Evolutionary conservation across 139 green algal species (phyloP).

Genomic region (Coelastrella sp.): DNA sequence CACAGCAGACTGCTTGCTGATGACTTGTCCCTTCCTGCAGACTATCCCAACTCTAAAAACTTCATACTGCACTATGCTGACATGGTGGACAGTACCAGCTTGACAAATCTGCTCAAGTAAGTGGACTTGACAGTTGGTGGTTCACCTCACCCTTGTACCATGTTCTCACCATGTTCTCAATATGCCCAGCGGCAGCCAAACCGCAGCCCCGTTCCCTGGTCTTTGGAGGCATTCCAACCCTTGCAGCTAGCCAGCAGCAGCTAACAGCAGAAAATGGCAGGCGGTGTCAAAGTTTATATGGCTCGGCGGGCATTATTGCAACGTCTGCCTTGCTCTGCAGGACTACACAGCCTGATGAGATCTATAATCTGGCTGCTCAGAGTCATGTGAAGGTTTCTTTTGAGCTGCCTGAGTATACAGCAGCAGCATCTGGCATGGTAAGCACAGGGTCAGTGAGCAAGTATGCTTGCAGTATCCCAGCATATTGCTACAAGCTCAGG

Average conservation of each 20-base stretch:
- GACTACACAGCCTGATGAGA: conserved; percentile 68
- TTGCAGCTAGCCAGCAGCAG: too few species aligned
- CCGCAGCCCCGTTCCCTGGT: not conserved
- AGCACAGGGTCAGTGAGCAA: not conserved
- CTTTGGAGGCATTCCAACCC: too few species aligned
- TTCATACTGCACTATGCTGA: conserved; percentile 80
- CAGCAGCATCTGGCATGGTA: conserved; percentile 67
- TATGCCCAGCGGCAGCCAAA: too few species aligned
- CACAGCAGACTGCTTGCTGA: too few species aligned
- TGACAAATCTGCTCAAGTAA: conserved; percentile 57
- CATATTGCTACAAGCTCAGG: too few species aligned
- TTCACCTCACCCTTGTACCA: too few species aligned
- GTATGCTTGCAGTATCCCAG: too few species aligned
- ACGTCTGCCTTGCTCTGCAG: not conserved
- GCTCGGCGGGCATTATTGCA: too few species aligned
- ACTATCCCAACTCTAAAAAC: conserved; percentile 37
- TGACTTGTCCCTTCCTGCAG: not conserved
- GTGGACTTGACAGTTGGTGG: not conserved
- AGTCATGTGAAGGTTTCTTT: conserved; percentile 85
- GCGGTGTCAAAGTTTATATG: too few species aligned
- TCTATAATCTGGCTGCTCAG: conserved; percentile 89
- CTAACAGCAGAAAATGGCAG: too few species aligned
- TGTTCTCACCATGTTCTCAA: too few species aligned
- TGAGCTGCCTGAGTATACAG: conserved; percentile 82
- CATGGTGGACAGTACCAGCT: conserved; percentile 64